Conservation (phyloP, 805 yeast genomes). For the Candida ponderosae region DNA sequence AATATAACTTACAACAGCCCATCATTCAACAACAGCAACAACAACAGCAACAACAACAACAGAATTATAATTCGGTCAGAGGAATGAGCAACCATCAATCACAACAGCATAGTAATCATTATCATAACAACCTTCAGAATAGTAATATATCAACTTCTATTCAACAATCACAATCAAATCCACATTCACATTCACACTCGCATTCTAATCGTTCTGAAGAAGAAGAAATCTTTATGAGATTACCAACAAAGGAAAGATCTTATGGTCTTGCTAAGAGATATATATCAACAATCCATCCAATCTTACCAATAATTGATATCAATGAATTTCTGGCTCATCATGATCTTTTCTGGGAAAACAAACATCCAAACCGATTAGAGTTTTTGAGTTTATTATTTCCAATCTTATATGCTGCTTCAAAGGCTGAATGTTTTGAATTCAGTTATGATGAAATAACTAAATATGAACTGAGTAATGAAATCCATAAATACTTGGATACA, state of each 20-base stretch:
- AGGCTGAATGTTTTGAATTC: constrained; percentile 51
- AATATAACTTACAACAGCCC: neutral
- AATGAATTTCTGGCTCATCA: constrained; percentile 36
- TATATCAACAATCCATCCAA: constrained; percentile 44
- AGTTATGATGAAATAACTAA: constrained; percentile 30
- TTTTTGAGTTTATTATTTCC: constrained; percentile 46
- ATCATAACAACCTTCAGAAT: neutral
- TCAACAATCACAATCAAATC: constrained; percentile 10
- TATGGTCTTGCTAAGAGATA: constrained; percentile 41
- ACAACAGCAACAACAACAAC: neutral
- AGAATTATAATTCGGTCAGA: neutral
- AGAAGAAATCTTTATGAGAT: constrained; percentile 29
- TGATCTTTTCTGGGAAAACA: constrained; percentile 39
- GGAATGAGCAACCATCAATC: neutral
- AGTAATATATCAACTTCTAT: neutral
- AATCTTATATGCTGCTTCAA: constrained; percentile 48
- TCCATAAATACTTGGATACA: constrained; percentile 40
- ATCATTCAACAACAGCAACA: neutral
- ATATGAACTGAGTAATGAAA: constrained; percentile 30
- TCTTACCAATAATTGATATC: constrained; percentile 45
- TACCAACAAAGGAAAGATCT: constrained; percentile 39
- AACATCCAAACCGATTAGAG: constrained; percentile 25
- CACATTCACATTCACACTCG: constrained; percentile 6
- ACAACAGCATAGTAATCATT: neutral
- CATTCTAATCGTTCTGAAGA: constrained; percentile 13